Conservation (phyloP, 495 filamentous ascomycete species). For the Penicillium cosmopolitanum region DNA sequence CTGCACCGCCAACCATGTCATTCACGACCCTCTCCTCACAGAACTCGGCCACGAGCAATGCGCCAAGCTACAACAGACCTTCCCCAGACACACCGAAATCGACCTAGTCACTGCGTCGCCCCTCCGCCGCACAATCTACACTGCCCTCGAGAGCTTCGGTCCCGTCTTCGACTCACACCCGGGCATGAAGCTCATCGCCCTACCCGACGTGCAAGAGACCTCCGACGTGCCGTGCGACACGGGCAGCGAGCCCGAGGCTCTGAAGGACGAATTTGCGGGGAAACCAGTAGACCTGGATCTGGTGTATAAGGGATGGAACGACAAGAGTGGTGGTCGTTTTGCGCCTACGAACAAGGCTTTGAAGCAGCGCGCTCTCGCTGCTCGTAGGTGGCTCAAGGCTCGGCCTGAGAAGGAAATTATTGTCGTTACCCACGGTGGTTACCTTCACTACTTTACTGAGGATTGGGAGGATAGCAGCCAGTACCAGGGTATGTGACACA, state of each 20-base stretch:
- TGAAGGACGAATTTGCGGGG: slow-evolving; percentile 67
- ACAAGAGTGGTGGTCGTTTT: slow-evolving; percentile 64
- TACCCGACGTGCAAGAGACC: slow-evolving; percentile 84
- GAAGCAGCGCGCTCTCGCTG: slow-evolving; percentile 62
- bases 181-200: slow-evolving; percentile 61
- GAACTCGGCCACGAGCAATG: slow-evolving; percentile 79
- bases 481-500: slow-evolving; percentile 51
- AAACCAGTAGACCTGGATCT: slow-evolving; percentile 64
- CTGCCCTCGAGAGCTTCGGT: slow-evolving; percentile 71
- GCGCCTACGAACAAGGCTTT: slow-evolving; percentile 61
- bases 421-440: slow-evolving; percentile 74
- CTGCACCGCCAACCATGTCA: slow-evolving; percentile 64
- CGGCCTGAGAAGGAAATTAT: slow-evolving; percentile 63
- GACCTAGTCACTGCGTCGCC: slow-evolving; percentile 81
- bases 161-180: slow-evolving; percentile 51
- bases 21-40: slow-evolving; percentile 81
- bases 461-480: slow-evolving; percentile 71
- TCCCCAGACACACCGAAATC: slow-evolving; percentile 66
- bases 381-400: slow-evolving; percentile 68
- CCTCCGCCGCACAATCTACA: slow-evolving; percentile 81
- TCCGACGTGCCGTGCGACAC: slow-evolving; percentile 78
- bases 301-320: slow-evolving; percentile 69
- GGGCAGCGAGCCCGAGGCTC: slow-evolving; percentile 56
- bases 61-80: slow-evolving; percentile 56
- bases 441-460: slow-evolving; percentile 78